Conservation (phyloP, 352 stramenopile species). For the Phytopythium kandeliae region DNA sequence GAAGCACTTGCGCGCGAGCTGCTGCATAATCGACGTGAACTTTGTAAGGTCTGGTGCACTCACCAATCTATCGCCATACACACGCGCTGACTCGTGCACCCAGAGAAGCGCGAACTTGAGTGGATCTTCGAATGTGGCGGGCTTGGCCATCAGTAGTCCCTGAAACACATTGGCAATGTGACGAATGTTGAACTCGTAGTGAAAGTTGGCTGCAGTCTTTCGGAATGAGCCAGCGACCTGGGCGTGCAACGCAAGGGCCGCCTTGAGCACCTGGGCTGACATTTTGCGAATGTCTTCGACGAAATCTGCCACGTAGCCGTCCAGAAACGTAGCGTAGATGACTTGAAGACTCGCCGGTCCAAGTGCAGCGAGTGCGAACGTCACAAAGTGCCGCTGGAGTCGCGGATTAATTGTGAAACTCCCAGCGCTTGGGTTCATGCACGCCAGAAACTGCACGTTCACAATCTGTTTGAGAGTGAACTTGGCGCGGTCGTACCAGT, state of each 20-base stretch:
- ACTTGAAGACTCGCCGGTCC: conserved; percentile 83
- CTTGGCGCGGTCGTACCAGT: conserved; percentile 94
- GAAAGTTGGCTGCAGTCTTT: conserved; percentile 95
- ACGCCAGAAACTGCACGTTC: conserved; percentile 93
- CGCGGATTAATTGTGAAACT: conserved; percentile 92
- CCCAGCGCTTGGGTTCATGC: conserved; percentile 94
- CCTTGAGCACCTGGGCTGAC: conserved; percentile 75
- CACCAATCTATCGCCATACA: conserved; percentile 94
- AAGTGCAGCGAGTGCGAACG: conserved; percentile 90
- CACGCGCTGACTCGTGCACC: conserved; percentile 94
- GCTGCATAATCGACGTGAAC: conserved; percentile 85
- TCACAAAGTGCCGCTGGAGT: conserved; percentile 94
- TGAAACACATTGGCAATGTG: conserved; percentile 95
- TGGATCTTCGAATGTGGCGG: conserved; percentile 80
- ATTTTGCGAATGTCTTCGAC: conserved; percentile 90
- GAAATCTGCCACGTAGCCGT: conserved; percentile 92
- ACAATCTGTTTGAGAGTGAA: conserved; percentile 91
- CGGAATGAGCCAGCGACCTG: conserved; percentile 77
- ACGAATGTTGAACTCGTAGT: conserved; percentile 97
- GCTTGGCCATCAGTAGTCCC: conserved; percentile 87
- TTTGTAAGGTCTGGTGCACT: conserved; percentile 69
- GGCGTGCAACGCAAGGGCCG: conserved; percentile 86
- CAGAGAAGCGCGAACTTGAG: conserved; percentile 92
- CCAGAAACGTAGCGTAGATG: conserved; percentile 95
- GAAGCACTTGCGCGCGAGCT: conserved; percentile 93